Evolutionary conservation across 2,329 filamentous ascomycete species (phyloP).

Genomic region (Didymella keratinophila): DNA sequence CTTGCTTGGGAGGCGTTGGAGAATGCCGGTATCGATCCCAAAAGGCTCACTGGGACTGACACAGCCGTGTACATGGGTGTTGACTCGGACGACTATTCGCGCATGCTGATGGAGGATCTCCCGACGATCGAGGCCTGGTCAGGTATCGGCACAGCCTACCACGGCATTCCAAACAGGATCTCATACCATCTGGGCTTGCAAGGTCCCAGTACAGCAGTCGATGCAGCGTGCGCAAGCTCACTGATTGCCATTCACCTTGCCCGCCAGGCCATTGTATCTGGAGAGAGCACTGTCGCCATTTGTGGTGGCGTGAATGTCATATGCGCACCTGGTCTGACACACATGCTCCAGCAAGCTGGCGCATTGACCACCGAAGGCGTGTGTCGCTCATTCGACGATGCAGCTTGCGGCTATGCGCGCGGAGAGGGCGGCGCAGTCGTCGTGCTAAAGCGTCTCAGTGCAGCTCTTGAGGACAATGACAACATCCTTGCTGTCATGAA

Average conservation of each 20-base stretch:
- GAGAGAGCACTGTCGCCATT: constrained; percentile 34
- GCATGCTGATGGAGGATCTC: constrained; percentile 46
- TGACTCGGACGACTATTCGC: constrained; percentile 31
- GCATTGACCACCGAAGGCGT: constrained; percentile 40
- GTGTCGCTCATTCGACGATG: constrained; percentile 46
- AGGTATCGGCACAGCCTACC: constrained; percentile 52
- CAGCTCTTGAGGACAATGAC: constrained; percentile 41
- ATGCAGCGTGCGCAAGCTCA: constrained; percentile 48
- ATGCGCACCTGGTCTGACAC: constrained; percentile 43
- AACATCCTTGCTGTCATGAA: constrained; percentile 42
- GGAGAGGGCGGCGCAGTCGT: constrained; percentile 44
- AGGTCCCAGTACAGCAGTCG: constrained; percentile 54
- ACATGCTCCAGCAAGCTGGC: constrained; percentile 40
- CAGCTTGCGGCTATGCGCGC: constrained; percentile 42
- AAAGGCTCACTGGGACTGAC: constrained; percentile 29
- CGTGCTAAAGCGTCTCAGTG: constrained; percentile 38
- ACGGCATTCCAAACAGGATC: constrained; percentile 50
- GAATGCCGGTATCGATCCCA: constrained; percentile 31
- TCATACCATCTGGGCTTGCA: constrained; percentile 45
- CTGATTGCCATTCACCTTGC: constrained; percentile 46
- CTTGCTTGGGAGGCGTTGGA: constrained; percentile 42
- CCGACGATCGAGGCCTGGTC: constrained; percentile 50
- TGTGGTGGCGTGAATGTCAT: constrained; percentile 46
- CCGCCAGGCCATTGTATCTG: constrained; percentile 39
- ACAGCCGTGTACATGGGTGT: constrained; percentile 39